Evolutionary conservation across 73 alveolate species (phyloP).

Genomic region (Uronychia binucleata): DNA sequence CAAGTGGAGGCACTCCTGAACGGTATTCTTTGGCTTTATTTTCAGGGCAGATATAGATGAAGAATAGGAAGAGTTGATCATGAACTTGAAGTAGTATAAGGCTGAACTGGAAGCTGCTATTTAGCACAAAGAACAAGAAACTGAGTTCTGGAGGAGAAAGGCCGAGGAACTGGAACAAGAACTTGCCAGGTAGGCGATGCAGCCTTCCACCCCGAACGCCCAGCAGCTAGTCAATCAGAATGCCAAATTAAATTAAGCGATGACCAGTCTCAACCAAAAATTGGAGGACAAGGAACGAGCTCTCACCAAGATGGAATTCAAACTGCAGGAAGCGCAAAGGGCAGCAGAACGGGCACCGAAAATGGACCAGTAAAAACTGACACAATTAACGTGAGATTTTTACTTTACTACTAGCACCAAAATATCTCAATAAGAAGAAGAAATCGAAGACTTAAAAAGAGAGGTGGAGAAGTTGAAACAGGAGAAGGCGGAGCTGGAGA

Average conservation of each 20-base stretch:
- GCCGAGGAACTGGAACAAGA: neutral
- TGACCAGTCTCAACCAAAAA: neutral
- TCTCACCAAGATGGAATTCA: neutral
- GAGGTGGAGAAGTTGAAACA: too few relatives aligned
- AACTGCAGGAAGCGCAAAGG: neutral
- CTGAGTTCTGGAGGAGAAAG: neutral
- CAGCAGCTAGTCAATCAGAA: neutral
- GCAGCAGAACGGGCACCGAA: too few relatives aligned
- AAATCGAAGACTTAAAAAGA: too few relatives aligned
- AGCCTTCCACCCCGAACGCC: neutral
- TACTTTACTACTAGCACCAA: too few relatives aligned
- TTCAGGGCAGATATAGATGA: neutral
- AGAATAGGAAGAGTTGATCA: neutral
- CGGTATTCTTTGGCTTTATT: neutral
- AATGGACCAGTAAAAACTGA: too few relatives aligned
- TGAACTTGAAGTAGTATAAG: neutral
- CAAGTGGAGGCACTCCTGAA: neutral
- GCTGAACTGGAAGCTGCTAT: neutral
- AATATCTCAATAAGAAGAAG: too few relatives aligned
- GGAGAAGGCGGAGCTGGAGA: too few relatives aligned
- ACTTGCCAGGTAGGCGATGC: neutral
- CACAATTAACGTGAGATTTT: too few relatives aligned
- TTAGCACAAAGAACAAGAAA: neutral
- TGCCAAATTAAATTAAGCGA: too few relatives aligned
- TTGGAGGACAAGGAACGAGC: neutral